Evolutionary conservation across 208 protist genomes (phyloP).

Genomic region (Trypanosoma caninum): DNA sequence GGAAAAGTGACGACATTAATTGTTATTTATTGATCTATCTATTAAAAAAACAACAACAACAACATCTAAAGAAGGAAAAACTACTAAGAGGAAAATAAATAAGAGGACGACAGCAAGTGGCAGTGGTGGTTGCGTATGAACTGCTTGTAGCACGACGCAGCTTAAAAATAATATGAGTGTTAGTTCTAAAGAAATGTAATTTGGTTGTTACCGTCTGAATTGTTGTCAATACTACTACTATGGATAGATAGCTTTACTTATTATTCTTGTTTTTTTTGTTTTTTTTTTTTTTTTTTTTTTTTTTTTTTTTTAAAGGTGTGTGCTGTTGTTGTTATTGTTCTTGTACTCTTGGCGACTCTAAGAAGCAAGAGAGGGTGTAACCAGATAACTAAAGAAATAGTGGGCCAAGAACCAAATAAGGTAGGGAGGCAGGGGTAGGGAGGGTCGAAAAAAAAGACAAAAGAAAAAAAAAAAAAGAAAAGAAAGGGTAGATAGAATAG

Average conservation of each 20-base stretch:
- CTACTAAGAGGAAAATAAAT: not conserved
- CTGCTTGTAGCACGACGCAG: too few relatives aligned
- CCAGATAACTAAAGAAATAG: not conserved
- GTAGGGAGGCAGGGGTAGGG: too few relatives aligned
- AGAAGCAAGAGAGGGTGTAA: not conserved
- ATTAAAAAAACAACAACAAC: too few relatives aligned
- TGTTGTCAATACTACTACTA: too few relatives aligned
- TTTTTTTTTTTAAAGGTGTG: constrained; percentile 9
- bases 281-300: constrained; percentile 23
- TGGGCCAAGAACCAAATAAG: not conserved
- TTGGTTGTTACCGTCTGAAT: too few relatives aligned
- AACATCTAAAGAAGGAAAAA: too few relatives aligned
- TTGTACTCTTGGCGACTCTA: not conserved
- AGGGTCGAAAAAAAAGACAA: not conserved
- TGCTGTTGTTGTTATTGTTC: not conserved
- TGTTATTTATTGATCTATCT: not conserved
- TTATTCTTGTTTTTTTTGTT: constrained; percentile 16
- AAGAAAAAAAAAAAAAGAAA: not conserved
- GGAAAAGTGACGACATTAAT: not conserved
- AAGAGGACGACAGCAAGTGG: not conserved
- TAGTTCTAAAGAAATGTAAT: too few relatives aligned
- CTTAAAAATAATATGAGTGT: too few relatives aligned
- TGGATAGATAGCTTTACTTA: not conserved
- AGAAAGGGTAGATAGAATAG: constrained; percentile 1
- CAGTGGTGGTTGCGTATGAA: too few relatives aligned